These are phyloP conservation scores for Hondaea fermentalgiana DNA, from an alignment of 108 stramenopile genomes.

Conservation along the genomic window DNA sequence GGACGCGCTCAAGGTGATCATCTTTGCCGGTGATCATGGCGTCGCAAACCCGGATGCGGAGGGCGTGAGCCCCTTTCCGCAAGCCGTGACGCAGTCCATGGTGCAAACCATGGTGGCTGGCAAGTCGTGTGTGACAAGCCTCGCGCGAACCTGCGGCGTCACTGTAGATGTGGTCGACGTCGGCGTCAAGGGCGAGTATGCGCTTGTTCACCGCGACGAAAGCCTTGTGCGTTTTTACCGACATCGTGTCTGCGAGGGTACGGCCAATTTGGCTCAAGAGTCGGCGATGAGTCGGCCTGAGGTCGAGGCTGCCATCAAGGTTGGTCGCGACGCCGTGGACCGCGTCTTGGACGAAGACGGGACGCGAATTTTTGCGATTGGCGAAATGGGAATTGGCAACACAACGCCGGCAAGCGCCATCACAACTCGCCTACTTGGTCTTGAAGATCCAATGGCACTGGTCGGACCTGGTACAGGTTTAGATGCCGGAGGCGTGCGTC, in stretches of 20 bases:
- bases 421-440: slow-evolving; percentile 48
- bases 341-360: slow-evolving; percentile 25
- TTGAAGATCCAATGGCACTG: slow-evolving; percentile 20
- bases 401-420: slow-evolving; percentile 62
- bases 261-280: slow-evolving; percentile 51
- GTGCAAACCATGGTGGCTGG: slow-evolving; percentile 48
- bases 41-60: slow-evolving; percentile 19
- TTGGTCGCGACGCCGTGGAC: slow-evolving; percentile 36
- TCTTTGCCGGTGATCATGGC: slow-evolving; percentile 73
- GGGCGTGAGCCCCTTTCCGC: slow-evolving; percentile 64
- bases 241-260: slow-evolving; percentile 29
- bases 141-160: slow-evolving; percentile 47
- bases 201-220: slow-evolving; percentile 16
- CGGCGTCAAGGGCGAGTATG: slow-evolving; percentile 44
- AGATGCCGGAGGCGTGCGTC: slow-evolving; percentile 37
- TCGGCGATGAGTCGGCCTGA: slow-evolving; percentile 59
- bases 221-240: slow-evolving; percentile 39
- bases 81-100: slow-evolving; percentile 53
- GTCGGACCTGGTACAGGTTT: slow-evolving; percentile 60
- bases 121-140: slow-evolving; percentile 56
- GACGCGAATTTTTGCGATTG: slow-evolving; percentile 44
- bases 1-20: slow-evolving; percentile 17
- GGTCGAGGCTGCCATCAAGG: slow-evolving; percentile 35
- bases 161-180: slow-evolving; percentile 59
- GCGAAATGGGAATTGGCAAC: slow-evolving; percentile 76